A percentile compares a stretch with the other conserved stretches of the same genome.
Conservation (phyloP, 106 monocot genomes). For the Dioscorea dumetorum region DNA sequence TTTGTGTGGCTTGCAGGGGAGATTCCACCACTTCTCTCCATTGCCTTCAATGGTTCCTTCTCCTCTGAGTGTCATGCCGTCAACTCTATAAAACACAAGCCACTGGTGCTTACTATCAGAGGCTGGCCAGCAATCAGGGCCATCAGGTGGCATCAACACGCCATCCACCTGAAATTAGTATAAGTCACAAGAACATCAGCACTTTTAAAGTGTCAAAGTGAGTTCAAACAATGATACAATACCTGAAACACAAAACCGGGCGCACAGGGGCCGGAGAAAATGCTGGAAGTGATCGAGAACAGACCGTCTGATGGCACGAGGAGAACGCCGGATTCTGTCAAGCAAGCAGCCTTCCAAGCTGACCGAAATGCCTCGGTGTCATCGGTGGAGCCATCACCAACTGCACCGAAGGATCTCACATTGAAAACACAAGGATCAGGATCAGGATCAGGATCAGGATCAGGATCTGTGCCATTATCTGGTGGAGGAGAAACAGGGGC, state of each 20-base stretch:
- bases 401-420: slow-evolving; percentile 61
- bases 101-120: slow-evolving; percentile 77
- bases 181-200: not conserved
- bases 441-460: not conserved
- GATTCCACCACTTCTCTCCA: slow-evolving; percentile 91
- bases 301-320: slow-evolving; percentile 68
- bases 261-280: slow-evolving; percentile 82
- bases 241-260: slow-evolving; percentile 81
- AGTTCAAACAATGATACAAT: not conserved
- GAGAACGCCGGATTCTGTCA: slow-evolving; percentile 34
- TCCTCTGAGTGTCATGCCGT: slow-evolving; percentile 71
- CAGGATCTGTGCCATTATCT: too few relatives aligned
- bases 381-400: slow-evolving; percentile 71
- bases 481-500: slow-evolving; percentile 12
- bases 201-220: not conserved
- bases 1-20: slow-evolving; percentile 95
- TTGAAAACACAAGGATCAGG: slow-evolving; percentile 49
- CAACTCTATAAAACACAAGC: slow-evolving; percentile 71
- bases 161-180: slow-evolving; percentile 58
- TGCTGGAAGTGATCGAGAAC: slow-evolving; percentile 75
- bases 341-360: slow-evolving; percentile 82
- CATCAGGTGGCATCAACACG: slow-evolving; percentile 84
- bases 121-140: slow-evolving; percentile 83
- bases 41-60: slow-evolving; percentile 82
- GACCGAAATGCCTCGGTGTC: slow-evolving; percentile 67